These are phyloP conservation scores for Sphaerosporella brunnea DNA, from an alignment of 495 filamentous ascomycete species.

Conservation along the genomic window DNA sequence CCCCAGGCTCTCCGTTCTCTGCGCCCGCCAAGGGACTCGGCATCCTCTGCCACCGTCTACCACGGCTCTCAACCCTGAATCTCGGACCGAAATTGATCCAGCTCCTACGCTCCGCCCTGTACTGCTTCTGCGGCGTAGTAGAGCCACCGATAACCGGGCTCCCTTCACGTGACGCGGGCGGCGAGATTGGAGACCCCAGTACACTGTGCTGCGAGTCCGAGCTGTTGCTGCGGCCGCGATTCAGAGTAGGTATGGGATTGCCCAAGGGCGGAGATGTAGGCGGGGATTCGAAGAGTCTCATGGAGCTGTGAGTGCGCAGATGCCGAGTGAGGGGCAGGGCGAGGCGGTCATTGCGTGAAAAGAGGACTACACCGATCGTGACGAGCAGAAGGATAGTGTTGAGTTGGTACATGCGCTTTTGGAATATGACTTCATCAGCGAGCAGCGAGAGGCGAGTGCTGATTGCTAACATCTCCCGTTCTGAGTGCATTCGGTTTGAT, in stretches of 20 bases:
- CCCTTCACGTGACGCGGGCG: neutral
- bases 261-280: constrained; percentile 8
- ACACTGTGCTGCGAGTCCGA: neutral
- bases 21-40: constrained; percentile 21
- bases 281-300: constrained; percentile 15
- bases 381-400: constrained; percentile 74
- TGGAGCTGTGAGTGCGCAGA: constrained; percentile 13
- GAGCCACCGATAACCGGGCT: neutral
- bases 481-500: constrained; percentile 60
- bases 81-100: constrained; percentile 20
- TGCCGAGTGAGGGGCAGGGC: constrained; percentile 17
- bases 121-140: neutral
- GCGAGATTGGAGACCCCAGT: neutral
- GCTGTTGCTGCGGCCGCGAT: neutral
- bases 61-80: constrained; percentile 12
- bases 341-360: constrained; percentile 28
- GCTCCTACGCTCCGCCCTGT: neutral
- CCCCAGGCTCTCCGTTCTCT: constrained; percentile 8
- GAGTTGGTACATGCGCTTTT: constrained; percentile 82
- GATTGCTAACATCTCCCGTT: constrained; percentile 66
- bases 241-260: neutral
- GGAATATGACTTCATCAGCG: constrained; percentile 87
- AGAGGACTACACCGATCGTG: constrained; percentile 75
- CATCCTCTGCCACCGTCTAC: constrained; percentile 11
- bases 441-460: constrained; percentile 63